Conservation (phyloP, 2,329 filamentous ascomycete genomes). For the Helicocarpus griseus region DNA sequence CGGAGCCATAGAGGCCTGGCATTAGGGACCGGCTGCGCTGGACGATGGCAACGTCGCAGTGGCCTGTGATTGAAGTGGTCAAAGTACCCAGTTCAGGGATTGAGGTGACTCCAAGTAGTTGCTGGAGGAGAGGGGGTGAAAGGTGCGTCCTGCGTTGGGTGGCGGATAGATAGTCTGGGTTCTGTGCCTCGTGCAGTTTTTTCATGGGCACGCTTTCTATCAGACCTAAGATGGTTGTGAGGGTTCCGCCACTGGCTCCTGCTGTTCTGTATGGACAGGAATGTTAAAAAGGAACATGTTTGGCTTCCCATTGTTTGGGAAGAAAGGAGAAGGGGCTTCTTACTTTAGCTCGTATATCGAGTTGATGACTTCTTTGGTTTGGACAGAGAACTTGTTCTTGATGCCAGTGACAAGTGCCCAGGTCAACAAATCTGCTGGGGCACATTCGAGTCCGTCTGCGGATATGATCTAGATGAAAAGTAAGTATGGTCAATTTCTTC, state of each 20-base stretch:
- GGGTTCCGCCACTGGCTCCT: constrained; percentile 49
- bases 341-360: constrained; percentile 46
- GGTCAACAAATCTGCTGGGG: constrained; percentile 47
- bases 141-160: constrained; percentile 21
- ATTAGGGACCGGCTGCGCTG: constrained; percentile 52
- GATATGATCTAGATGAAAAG: constrained; percentile 43
- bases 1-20: constrained; percentile 47
- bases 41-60: constrained; percentile 47
- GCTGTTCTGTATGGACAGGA: constrained; percentile 12
- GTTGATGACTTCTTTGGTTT: constrained; percentile 43
- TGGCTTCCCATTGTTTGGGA: background rate
- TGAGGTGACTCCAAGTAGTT: constrained; percentile 42
- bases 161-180: constrained; percentile 40
- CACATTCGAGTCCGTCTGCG: constrained; percentile 52
- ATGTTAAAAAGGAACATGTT: constrained; percentile 6
- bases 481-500: constrained; percentile 8
- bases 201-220: constrained; percentile 37
- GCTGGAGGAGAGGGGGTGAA: constrained; percentile 18
- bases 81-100: constrained; percentile 50
- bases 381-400: constrained; percentile 41
- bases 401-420: constrained; percentile 46
- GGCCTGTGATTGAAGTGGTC: constrained; percentile 44
- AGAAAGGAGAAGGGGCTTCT: constrained; percentile 12
- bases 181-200: constrained; percentile 39
- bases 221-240: constrained; percentile 55